Percentiles rank a stretch among this genome's conserved stretches.
These are phyloP conservation scores for Multifurca ochricompacta DNA, from an alignment of 768 basidiomycete species.

Conservation along the genomic window DNA sequence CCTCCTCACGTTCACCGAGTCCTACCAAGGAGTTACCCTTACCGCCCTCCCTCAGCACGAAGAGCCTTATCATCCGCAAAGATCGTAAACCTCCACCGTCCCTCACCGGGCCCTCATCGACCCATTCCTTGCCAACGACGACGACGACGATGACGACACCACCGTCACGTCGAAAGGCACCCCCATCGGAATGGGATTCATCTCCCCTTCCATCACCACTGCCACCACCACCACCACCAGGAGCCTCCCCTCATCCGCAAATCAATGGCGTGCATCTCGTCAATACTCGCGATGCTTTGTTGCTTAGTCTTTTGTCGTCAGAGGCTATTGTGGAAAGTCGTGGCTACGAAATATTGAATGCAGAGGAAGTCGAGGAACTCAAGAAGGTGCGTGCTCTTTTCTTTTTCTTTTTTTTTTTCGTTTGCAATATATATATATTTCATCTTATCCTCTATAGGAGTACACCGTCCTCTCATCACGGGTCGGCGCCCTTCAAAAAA, in stretches of 20 bases:
- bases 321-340: slow-evolving; percentile 93
- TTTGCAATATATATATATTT: too few species aligned
- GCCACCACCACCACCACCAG: too few species aligned
- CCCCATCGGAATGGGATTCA: slow-evolving; percentile 4
- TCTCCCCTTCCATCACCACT: neutral
- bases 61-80: slow-evolving; percentile 22
- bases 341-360: slow-evolving; percentile 65
- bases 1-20: slow-evolving; percentile 23
- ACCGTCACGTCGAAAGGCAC: slow-evolving; percentile 9
- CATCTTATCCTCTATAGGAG: too few species aligned
- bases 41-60: slow-evolving; percentile 11
- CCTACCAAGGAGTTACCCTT: slow-evolving; percentile 13
- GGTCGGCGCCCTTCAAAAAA: slow-evolving; percentile 58
- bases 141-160: neutral
- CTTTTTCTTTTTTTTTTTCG: too few species aligned
- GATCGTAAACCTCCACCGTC: slow-evolving; percentile 23
- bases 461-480: slow-evolving; percentile 61
- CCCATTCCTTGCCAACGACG: slow-evolving; percentile 15
- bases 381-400: slow-evolving; percentile 48
- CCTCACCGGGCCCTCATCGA: slow-evolving; percentile 26
- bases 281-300: slow-evolving; percentile 72
- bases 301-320: slow-evolving; percentile 84
- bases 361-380: slow-evolving; percentile 63
- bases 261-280: slow-evolving; percentile 23
- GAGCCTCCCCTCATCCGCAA: too few species aligned